A percentile compares a stretch with the other conserved stretches of the same genome.
phyloP scores from a whole-genome alignment of 768 basidiomycete species.

The Albatrellus ellisii region DNA sequence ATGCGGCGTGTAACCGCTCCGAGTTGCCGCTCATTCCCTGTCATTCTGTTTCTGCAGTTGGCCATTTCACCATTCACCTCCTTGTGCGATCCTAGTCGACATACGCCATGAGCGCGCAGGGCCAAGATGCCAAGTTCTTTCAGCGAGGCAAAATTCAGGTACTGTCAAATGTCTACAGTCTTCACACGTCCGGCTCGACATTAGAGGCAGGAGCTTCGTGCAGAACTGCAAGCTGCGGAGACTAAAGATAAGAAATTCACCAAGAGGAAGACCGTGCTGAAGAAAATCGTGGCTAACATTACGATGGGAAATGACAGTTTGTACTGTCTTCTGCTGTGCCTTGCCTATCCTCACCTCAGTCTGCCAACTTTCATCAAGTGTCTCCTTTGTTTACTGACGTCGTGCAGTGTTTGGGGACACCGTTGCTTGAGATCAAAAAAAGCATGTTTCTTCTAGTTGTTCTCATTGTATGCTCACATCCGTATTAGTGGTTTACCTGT shows the following conservation, averaged over 20 bases:
- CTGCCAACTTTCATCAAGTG: constrained; percentile 38
- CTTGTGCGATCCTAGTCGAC: no score
- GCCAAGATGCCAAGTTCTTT: constrained; percentile 87
- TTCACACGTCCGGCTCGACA: no score
- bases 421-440: constrained; percentile 96
- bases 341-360: constrained; percentile 11
- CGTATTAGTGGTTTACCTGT: constrained; percentile 86
- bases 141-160: constrained; percentile 89
- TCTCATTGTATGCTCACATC: not conserved
- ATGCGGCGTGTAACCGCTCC: not conserved
- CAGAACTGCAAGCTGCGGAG: constrained; percentile 83
- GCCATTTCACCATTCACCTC: not conserved
- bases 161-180: no score
- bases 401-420: constrained; percentile 89
- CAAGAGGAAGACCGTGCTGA: constrained; percentile 87
- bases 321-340: constrained; percentile 22
- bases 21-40: not conserved
- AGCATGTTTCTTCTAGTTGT: constrained; percentile 40
- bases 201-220: constrained; percentile 79
- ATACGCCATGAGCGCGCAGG: constrained; percentile 34
- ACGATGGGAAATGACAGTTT: constrained; percentile 99
- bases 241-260: constrained; percentile 93
- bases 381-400: constrained; percentile 93
- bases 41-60: not conserved
- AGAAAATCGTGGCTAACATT: constrained; percentile 98